phyloP scores from a whole-genome alignment of 768 basidiomycete genomes.

The Collybiopsis confluens region DNA sequence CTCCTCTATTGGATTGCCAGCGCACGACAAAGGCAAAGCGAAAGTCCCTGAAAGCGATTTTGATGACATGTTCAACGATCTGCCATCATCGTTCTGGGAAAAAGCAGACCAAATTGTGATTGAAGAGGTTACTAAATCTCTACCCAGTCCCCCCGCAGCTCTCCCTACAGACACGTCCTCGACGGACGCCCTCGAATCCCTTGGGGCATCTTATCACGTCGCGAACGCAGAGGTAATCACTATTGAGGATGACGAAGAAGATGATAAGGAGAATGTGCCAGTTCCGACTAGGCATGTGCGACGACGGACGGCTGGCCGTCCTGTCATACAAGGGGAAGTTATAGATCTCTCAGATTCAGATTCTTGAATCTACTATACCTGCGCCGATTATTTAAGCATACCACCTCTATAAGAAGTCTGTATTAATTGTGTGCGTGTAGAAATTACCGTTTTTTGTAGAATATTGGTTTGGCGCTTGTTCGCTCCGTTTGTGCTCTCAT shows the following conservation, averaged over 20 bases:
- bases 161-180: background rate
- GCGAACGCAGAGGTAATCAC: conserved; percentile 30
- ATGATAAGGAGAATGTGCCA: conserved; percentile 63
- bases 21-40: conserved; percentile 13
- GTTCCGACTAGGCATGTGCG: conserved; percentile 48
- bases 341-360: conserved; percentile 40
- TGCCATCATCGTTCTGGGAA: conserved; percentile 27
- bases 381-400: background rate
- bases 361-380: background rate
- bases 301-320: conserved; percentile 23
- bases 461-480: background rate
- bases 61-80: conserved; percentile 25
- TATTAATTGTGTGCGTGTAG: too few relatives aligned
- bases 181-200: conserved; percentile 9
- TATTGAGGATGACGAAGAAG: conserved; percentile 43
- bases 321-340: conserved; percentile 35
- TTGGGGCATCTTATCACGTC: background rate
- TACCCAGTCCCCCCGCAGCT: background rate
- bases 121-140: conserved; percentile 11
- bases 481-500: background rate
- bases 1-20: conserved; percentile 9
- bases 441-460: background rate
- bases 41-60: conserved; percentile 31
- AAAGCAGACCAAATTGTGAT: conserved; percentile 32
- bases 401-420: too few relatives aligned